Conservation (phyloP, 179 eudicot species). For the Spergularia azorica region DNA sequence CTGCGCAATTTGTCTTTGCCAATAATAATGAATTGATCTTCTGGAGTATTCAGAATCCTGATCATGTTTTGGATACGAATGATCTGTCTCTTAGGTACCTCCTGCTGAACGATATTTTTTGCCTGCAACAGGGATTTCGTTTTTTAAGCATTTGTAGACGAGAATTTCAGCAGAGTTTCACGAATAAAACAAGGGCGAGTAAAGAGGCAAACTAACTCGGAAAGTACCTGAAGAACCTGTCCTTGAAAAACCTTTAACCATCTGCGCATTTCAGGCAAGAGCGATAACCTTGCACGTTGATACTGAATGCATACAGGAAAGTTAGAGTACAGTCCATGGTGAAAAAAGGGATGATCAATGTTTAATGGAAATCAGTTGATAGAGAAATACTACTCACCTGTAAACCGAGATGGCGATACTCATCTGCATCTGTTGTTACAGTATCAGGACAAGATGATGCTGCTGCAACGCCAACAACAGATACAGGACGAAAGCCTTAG, state of each 20-base stretch:
- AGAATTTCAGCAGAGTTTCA: not conserved
- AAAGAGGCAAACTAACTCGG: not conserved
- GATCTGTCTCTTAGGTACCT: not conserved
- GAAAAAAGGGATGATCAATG: no score
- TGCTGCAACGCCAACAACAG: constrained; percentile 7
- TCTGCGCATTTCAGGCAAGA: constrained; percentile 13
- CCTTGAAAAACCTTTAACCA: not conserved
- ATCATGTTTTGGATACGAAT: not conserved
- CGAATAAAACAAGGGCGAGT: no score
- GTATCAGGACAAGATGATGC: not conserved
- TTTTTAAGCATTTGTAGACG: not conserved
- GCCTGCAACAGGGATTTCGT: constrained; percentile 19
- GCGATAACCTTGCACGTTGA: not conserved
- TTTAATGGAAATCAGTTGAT: no score
- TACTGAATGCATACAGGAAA: constrained; percentile 10
- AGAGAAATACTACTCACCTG: constrained; percentile 13
- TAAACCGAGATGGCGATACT: constrained; percentile 2
- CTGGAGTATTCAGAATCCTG: not conserved
- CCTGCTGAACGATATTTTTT: not conserved
- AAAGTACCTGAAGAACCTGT: constrained; percentile 8
- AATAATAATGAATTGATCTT: not conserved
- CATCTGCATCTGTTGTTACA: not conserved
- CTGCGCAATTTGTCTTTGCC: not conserved
- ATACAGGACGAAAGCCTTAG: no score
- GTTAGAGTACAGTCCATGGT: no score